Conservation (phyloP, 371 early-diverging fungal species). For the Blastocladiella emersonii region DNA sequence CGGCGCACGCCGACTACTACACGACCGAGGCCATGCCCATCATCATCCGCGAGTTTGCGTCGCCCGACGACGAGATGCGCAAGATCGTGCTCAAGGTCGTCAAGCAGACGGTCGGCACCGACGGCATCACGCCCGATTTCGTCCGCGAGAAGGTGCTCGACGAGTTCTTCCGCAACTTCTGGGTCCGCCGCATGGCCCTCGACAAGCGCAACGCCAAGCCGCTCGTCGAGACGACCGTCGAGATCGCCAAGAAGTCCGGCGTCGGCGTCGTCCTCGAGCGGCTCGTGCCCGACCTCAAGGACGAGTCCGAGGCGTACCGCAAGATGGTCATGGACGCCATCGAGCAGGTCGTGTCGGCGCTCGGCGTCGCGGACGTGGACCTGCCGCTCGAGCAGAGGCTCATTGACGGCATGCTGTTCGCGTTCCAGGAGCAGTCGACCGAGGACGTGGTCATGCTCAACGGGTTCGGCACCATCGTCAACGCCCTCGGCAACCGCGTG, state of each 20-base stretch:
- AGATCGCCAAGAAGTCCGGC: slow-evolving; percentile 83
- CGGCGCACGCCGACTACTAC: slow-evolving; percentile 83
- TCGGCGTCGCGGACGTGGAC: slow-evolving; percentile 86
- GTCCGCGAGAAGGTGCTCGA: slow-evolving; percentile 80
- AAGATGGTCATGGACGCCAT: slow-evolving; percentile 96
- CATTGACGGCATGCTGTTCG: slow-evolving; percentile 90
- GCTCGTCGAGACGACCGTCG: slow-evolving; percentile 90
- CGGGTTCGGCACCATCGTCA: slow-evolving; percentile 88
- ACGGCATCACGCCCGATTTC: slow-evolving; percentile 74
- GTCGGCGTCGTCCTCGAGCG: slow-evolving; percentile 72
- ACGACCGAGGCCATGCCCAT: slow-evolving; percentile 84
- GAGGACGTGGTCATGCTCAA: slow-evolving; percentile 86
- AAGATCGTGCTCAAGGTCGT: slow-evolving; percentile 93
- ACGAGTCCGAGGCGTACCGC: slow-evolving; percentile 86
- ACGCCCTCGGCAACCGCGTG: slow-evolving; percentile 73
- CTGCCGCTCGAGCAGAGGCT: slow-evolving; percentile 75
- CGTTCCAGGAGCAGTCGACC: slow-evolving; percentile 89
- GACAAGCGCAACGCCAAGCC: slow-evolving; percentile 84
- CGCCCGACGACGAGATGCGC: slow-evolving; percentile 95
- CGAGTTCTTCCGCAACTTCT: slow-evolving; percentile 89
- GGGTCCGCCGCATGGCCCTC: slow-evolving; percentile 93
- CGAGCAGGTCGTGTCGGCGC: slow-evolving; percentile 54
- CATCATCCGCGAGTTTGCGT: slow-evolving; percentile 88
- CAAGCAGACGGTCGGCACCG: slow-evolving; percentile 87
- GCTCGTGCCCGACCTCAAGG: slow-evolving; percentile 82